A percentile compares a stretch with the other conserved stretches of the same genome.
Evolutionary conservation across 768 basidiomycete genomes (phyloP).

Genomic region (Lactarius deliciosus): DNA sequence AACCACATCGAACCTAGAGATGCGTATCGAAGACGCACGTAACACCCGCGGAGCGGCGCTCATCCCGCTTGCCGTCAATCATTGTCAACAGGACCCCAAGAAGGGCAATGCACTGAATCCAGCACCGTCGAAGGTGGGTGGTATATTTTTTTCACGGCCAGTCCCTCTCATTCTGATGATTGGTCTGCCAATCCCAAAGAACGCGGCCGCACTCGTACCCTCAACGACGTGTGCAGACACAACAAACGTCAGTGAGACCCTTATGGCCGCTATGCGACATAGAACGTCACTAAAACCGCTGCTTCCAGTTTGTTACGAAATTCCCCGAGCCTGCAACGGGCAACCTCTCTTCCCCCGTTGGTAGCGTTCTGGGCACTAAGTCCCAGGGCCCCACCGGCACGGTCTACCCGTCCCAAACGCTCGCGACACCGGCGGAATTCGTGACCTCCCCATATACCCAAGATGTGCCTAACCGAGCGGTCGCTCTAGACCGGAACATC

Average conservation of each 20-base stretch:
- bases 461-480: constrained; percentile 4
- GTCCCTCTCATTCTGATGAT: neutral
- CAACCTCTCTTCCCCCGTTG: neutral
- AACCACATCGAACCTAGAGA: constrained; percentile 4
- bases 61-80: neutral
- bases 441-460: neutral
- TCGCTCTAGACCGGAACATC: neutral
- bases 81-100: constrained; percentile 6
- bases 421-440: neutral
- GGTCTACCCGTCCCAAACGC: neutral
- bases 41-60: neutral
- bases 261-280: neutral
- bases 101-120: neutral
- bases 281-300: neutral
- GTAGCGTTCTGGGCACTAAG: neutral
- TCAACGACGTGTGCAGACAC: constrained; percentile 10
- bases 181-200: constrained; percentile 1
- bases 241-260: constrained; percentile 19
- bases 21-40: neutral
- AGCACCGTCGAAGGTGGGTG: constrained; percentile 12
- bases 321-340: neutral
- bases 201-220: neutral
- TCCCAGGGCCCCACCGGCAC: neutral
- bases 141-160: neutral
- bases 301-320: constrained; percentile 12